phyloP scores from a whole-genome alignment of 2,329 filamentous ascomycete species.

The Zasmidium angulare region DNA sequence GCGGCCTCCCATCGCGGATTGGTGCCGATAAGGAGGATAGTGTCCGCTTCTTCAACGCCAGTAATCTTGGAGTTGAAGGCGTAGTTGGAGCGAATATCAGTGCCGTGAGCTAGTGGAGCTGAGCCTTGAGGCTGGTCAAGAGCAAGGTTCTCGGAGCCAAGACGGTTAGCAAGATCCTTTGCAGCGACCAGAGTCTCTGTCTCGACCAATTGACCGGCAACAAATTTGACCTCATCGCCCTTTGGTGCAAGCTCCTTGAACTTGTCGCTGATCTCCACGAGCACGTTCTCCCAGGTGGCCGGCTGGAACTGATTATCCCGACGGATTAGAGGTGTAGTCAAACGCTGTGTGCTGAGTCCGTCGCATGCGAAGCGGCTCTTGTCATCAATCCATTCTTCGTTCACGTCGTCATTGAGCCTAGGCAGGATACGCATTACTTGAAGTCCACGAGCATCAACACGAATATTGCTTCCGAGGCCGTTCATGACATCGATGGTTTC shows the following conservation, averaged over 20 bases:
- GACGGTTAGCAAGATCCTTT: constrained; percentile 95
- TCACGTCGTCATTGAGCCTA: constrained; percentile 93
- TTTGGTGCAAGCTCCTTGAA: constrained; percentile 77
- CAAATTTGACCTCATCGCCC: constrained; percentile 92
- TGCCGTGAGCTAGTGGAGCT: constrained; percentile 82
- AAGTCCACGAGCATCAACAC: constrained; percentile 86
- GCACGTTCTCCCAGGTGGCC: constrained; percentile 90
- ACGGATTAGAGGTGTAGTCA: constrained; percentile 88
- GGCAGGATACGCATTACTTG: constrained; percentile 96
- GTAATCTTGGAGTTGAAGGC: constrained; percentile 94
- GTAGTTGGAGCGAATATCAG: constrained; percentile 93
- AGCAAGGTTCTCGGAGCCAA: constrained; percentile 93
- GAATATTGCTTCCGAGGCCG: constrained; percentile 88
- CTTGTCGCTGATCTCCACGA: constrained; percentile 80
- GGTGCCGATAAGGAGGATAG: constrained; percentile 87
- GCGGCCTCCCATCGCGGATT: constrained; percentile 95
- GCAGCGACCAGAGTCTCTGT: constrained; percentile 92
- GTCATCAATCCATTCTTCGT: constrained; percentile 99
- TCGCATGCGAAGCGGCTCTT: constrained; percentile 97
- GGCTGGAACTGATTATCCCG: constrained; percentile 89
- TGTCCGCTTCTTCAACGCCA: constrained; percentile 91
- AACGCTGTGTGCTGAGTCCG: constrained; percentile 90
- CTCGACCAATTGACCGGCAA: constrained; percentile 88
- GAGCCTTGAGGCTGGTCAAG: constrained; percentile 85
- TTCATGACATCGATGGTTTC: constrained; percentile 95